These are phyloP conservation scores for Chlorella vulgaris DNA, from an alignment of 139 green algal species.

Conservation along the genomic window DNA sequence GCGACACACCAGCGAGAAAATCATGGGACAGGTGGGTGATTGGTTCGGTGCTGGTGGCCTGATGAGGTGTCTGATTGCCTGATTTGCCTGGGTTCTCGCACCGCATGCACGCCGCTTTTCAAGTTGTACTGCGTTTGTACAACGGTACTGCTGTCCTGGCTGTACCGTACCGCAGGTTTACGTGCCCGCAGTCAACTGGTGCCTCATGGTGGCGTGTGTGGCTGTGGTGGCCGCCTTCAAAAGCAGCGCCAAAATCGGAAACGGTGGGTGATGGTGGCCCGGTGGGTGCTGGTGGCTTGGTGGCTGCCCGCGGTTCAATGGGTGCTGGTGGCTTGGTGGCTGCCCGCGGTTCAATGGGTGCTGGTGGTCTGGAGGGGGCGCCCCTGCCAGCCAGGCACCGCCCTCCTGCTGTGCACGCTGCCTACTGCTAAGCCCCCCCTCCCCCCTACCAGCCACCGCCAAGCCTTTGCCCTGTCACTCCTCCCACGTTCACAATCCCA, in stretches of 20 bases:
- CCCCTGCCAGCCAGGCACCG: background rate
- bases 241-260: conserved; percentile 38
- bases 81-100: too few relatives aligned
- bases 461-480: background rate
- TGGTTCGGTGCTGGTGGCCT: background rate
- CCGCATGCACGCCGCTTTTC: too few relatives aligned
- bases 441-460: background rate
- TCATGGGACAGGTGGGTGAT: conserved; percentile 48
- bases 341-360: background rate
- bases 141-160: too few relatives aligned
- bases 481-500: too few relatives aligned
- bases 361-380: background rate
- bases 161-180: conserved; percentile 31
- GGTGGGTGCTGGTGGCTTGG: too few relatives aligned
- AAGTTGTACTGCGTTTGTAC: too few relatives aligned
- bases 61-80: background rate
- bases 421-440: background rate
- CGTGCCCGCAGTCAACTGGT: conserved; percentile 62
- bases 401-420: background rate
- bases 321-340: too few relatives aligned
- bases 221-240: conserved; percentile 53
- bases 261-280: conserved; percentile 19
- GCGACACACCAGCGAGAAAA: conserved; percentile 39
- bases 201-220: conserved; percentile 55
- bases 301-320: too few relatives aligned